phyloP scores from a whole-genome alignment of 805 yeast genomes.

The Hanseniaspora vineae region DNA sequence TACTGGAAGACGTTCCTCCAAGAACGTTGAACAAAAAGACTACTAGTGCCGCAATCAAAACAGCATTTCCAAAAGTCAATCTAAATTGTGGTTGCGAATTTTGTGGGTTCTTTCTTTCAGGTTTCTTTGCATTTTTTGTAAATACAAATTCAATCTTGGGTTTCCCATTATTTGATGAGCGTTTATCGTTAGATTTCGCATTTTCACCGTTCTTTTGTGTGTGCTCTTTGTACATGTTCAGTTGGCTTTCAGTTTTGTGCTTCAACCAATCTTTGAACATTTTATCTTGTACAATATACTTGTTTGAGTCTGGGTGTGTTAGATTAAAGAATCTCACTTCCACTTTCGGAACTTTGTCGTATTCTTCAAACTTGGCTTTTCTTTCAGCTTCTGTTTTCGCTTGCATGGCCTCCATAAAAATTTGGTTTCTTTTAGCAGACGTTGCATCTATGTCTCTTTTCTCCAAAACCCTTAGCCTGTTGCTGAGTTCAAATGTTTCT shows the following conservation, averaged over 20 bases:
- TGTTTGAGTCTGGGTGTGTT: neutral
- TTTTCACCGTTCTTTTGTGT: too few species aligned
- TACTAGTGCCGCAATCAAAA: conserved; percentile 21
- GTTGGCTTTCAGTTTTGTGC: neutral
- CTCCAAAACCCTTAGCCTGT: neutral
- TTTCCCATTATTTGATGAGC: neutral
- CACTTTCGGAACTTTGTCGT: conserved; percentile 1
- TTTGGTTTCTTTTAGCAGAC: neutral
- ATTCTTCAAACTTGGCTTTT: neutral
- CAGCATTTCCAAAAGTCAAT: conserved; percentile 7
- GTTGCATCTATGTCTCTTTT: neutral
- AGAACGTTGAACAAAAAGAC: conserved; percentile 21
- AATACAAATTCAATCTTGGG: neutral
- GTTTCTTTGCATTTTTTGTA: neutral
- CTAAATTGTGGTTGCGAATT: conserved; percentile 16
- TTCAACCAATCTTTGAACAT: neutral
- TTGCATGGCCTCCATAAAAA: conserved; percentile 3
- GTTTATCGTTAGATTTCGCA: too few species aligned
- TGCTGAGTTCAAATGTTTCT: neutral
- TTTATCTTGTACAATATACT: neutral
- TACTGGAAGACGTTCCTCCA: conserved; percentile 21
- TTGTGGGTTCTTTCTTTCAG: conserved; percentile 19
- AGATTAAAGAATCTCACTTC: neutral
- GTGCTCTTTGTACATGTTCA: neutral
- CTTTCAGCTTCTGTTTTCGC: conserved; percentile 1